Conservation (phyloP, 495 filamentous ascomycete genomes). For the Xylaria palmicola region DNA sequence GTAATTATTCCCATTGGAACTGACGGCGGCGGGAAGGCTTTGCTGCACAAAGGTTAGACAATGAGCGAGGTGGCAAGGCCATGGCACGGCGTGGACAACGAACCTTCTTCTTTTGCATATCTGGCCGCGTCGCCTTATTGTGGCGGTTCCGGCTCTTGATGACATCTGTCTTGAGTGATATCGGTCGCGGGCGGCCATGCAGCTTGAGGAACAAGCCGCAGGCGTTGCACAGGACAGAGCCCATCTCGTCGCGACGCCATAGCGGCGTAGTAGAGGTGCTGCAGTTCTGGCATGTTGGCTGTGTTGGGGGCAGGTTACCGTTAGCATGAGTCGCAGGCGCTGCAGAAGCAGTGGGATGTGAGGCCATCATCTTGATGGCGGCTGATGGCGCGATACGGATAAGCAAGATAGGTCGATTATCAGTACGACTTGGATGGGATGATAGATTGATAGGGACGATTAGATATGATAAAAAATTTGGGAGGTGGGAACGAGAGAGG, state of each 20-base stretch:
- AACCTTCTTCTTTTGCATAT: conserved; percentile 85
- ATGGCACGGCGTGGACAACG: conserved; percentile 16
- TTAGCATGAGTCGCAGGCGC: conserved; percentile 34
- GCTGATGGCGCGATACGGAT: conserved; percentile 13
- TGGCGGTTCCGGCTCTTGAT: conserved; percentile 99
- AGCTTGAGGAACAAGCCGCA: conserved; percentile 97
- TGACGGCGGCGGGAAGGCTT: conserved; percentile 52
- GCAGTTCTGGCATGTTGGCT: conserved; percentile 98
- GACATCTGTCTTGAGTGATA: conserved; percentile 96
- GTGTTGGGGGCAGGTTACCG: conserved; percentile 60
- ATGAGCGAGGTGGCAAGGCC: conserved; percentile 4
- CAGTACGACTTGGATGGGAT: conserved; percentile 20
- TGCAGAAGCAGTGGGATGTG: conserved; percentile 30
- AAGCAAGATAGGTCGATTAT: conserved; percentile 19
- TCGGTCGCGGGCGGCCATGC: conserved; percentile 87
- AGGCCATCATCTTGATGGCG: conserved; percentile 34
- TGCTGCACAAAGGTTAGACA: conserved; percentile 32
- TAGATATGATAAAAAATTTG: conserved; percentile 35
- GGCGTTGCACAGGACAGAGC: conserved; percentile 98
- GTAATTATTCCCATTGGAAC: conserved; percentile 59
- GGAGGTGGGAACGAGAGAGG: conserved; percentile 20
- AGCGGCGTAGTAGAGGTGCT: conserved; percentile 91
- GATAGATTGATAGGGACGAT: conserved; percentile 27
- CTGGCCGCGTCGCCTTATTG: conserved; percentile 75
- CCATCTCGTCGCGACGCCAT: conserved; percentile 94